phyloP scores from a whole-genome alignment of 2,329 filamentous ascomycete species.

The Beauveria asiatica region DNA sequence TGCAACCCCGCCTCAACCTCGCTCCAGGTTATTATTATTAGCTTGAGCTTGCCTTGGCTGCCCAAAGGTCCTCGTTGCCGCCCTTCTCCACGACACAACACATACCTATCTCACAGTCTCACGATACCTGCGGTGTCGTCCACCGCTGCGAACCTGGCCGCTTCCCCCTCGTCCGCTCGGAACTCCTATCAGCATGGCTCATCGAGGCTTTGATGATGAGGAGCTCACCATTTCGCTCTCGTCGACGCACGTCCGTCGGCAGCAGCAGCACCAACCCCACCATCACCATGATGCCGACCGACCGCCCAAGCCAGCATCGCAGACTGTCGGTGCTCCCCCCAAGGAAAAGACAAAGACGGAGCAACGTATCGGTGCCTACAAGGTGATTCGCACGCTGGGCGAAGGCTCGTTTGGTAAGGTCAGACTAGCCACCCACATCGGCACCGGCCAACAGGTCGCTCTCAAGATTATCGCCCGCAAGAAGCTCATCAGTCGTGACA shows the following conservation, averaged over 20 bases:
- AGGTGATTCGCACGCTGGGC: conserved; percentile 79
- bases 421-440: conserved; percentile 87
- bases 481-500: conserved; percentile 92
- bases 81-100: conserved; percentile 1
- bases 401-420: conserved; percentile 99
- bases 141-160: neutral
- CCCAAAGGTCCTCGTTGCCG: conserved; percentile 3
- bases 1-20: conserved; percentile 8
- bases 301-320: conserved; percentile 18
- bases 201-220: conserved; percentile 63
- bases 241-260: conserved; percentile 53
- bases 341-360: conserved; percentile 52
- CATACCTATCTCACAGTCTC: neutral
- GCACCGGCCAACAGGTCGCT: conserved; percentile 90
- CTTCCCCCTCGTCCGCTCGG: neutral
- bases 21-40: neutral
- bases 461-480: conserved; percentile 96
- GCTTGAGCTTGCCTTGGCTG: neutral
- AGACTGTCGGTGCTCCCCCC: conserved; percentile 22
- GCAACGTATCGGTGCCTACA: conserved; percentile 86
- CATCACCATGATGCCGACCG: conserved; percentile 16
- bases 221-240: conserved; percentile 72
- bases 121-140: neutral
- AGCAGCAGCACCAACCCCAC: conserved; percentile 19
- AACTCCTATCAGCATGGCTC: conserved; percentile 34